Conservation (phyloP, 192 early-diverging fungal genomes). For the Gonapodya prolifera region DNA sequence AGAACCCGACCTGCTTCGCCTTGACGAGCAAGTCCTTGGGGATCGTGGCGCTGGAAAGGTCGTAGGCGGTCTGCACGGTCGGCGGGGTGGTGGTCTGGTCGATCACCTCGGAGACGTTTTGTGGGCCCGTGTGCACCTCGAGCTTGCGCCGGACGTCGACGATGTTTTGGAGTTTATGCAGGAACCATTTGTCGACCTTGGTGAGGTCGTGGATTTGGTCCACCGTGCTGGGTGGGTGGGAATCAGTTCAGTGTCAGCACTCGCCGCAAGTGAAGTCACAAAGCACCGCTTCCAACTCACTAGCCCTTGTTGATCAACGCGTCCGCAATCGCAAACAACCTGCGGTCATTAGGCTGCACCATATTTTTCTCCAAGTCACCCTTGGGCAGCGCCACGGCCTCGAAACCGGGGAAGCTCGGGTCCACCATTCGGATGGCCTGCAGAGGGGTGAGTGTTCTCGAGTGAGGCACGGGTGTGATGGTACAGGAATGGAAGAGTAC, state of each 20-base stretch:
- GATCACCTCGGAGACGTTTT: slow-evolving; percentile 10
- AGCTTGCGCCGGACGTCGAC: slow-evolving; percentile 42
- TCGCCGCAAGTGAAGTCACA: too few relatives aligned
- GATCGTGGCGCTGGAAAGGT: slow-evolving; percentile 14
- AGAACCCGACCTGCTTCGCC: slow-evolving; percentile 83
- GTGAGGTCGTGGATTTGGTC: slow-evolving; percentile 69
- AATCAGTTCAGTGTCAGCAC: too few relatives aligned
- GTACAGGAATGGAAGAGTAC: background rate
- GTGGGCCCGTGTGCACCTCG: slow-evolving; percentile 18
- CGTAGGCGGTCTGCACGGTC: slow-evolving; percentile 20
- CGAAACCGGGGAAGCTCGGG: slow-evolving; percentile 79
- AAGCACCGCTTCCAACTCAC: too few relatives aligned
- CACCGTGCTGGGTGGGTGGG: too few relatives aligned
- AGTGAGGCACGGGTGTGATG: background rate
- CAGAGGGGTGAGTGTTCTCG: slow-evolving; percentile 5
- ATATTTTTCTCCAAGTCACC: slow-evolving; percentile 35
- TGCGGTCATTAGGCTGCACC: slow-evolving; percentile 55
- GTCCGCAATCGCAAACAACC: slow-evolving; percentile 69
- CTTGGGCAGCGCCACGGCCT: slow-evolving; percentile 25
- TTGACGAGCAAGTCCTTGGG: slow-evolving; percentile 37
- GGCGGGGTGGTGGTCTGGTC: slow-evolving; percentile 20
- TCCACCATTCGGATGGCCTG: slow-evolving; percentile 86
- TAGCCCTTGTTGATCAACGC: slow-evolving; percentile 70
- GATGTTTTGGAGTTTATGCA: slow-evolving; percentile 76
- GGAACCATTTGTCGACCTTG: slow-evolving; percentile 85